phyloP scores from a whole-genome alignment of 768 basidiomycete genomes.

The Agrocybe praecox region DNA sequence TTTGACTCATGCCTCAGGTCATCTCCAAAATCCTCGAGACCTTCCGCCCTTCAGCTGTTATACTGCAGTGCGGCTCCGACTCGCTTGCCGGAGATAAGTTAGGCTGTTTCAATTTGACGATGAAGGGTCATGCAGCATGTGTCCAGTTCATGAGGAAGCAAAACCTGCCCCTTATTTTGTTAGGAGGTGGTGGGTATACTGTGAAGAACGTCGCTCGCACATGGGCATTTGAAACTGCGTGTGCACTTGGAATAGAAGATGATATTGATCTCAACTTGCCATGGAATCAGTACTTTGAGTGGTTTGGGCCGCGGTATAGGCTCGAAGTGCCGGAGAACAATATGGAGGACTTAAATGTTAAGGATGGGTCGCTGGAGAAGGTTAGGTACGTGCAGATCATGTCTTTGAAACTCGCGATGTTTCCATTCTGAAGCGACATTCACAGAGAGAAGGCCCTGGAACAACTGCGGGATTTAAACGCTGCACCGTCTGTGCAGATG shows the following conservation, averaged over 20 bases:
- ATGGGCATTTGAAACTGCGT: conserved; percentile 97
- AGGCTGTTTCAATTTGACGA: conserved; percentile 94
- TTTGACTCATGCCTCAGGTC: conserved; percentile 48
- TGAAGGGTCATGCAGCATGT: conserved; percentile 93
- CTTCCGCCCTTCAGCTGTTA: conserved; percentile 83
- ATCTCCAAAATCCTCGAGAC: conserved; percentile 85
- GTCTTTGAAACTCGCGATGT: background rate
- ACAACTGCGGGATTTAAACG: conserved; percentile 47
- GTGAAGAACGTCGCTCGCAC: conserved; percentile 94
- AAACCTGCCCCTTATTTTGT: conserved; percentile 84
- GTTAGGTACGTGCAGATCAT: conserved; percentile 57
- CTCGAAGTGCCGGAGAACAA: conserved; percentile 91
- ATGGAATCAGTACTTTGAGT: conserved; percentile 93
- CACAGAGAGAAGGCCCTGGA: conserved; percentile 39
- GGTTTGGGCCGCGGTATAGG: conserved; percentile 95
- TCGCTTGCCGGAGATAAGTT: conserved; percentile 94
- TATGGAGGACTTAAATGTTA: conserved; percentile 91
- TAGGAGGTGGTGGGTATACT: conserved; percentile 97
- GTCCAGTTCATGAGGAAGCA: conserved; percentile 84
- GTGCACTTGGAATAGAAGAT: conserved; percentile 86
- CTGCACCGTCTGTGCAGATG: conserved; percentile 84
- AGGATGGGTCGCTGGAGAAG: conserved; percentile 76
- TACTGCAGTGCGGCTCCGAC: conserved; percentile 96
- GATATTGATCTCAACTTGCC: conserved; percentile 78
- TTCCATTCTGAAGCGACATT: background rate